phyloP scores from a whole-genome alignment of 495 filamentous ascomycete genomes.

The Hypoxylon fragiforme region DNA sequence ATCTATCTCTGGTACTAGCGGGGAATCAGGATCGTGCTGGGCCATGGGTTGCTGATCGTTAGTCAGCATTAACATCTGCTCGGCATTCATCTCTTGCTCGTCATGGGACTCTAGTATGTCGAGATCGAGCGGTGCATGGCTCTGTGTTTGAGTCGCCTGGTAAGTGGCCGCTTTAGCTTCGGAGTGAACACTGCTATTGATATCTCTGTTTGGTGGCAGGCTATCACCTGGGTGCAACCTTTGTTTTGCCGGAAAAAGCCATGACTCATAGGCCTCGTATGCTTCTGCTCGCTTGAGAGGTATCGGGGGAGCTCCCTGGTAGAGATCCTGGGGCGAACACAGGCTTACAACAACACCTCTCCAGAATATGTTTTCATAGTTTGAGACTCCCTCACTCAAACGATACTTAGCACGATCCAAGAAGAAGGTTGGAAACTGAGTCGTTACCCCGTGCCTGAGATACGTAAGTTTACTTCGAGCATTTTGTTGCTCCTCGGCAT shows the following conservation, averaged over 20 bases:
- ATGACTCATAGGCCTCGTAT: too few species aligned
- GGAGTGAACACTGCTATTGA: too few species aligned
- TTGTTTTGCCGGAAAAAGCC: too few species aligned
- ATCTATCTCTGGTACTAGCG: slow-evolving; percentile 3
- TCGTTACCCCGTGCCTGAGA: slow-evolving; percentile 22
- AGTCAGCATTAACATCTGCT: too few species aligned
- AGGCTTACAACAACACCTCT: slow-evolving; percentile 22
- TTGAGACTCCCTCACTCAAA: neutral
- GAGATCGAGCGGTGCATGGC: too few species aligned
- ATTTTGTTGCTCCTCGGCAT: slow-evolving; percentile 40
- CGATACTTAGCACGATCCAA: slow-evolving; percentile 15
- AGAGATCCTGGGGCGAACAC: neutral
- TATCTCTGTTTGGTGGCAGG: too few species aligned
- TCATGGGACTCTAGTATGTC: too few species aligned
- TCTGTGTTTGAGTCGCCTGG: too few species aligned
- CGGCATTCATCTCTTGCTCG: too few species aligned
- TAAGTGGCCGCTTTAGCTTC: too few species aligned
- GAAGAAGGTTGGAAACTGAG: slow-evolving; percentile 16
- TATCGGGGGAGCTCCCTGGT: slow-evolving; percentile 10
- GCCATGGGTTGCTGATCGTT: slow-evolving; percentile 21
- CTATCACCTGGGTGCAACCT: too few species aligned
- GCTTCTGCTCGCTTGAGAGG: neutral
- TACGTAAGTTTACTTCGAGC: slow-evolving; percentile 40
- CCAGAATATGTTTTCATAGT: slow-evolving; percentile 20
- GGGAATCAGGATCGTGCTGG: neutral